Evolutionary conservation across 352 stramenopile species (phyloP).

Genomic region (Globisporangium orthogonon): DNA sequence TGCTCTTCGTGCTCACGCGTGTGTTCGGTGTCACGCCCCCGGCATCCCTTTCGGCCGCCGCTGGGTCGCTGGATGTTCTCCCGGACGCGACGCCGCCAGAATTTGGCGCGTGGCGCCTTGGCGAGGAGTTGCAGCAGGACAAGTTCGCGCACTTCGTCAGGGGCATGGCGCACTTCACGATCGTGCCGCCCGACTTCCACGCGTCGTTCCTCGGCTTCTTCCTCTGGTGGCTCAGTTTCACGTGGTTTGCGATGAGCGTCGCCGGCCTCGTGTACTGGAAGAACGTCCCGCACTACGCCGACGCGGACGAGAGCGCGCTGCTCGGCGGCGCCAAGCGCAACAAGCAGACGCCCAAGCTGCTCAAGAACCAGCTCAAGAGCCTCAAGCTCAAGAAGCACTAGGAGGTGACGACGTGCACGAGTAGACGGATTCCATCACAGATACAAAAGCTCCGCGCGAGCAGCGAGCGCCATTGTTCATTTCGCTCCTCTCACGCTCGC

Average conservation of each 20-base stretch:
- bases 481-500: no score
- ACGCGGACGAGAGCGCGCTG: neutral
- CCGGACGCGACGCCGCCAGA: constrained; percentile 29
- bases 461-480: neutral
- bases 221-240: constrained; percentile 42
- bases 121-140: constrained; percentile 37
- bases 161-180: constrained; percentile 54
- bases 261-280: constrained; percentile 60
- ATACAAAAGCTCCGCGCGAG: no score
- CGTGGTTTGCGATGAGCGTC: constrained; percentile 49
- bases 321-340: constrained; percentile 19
- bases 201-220: constrained; percentile 59
- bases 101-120: constrained; percentile 50
- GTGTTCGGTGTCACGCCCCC: constrained; percentile 11
- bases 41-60: constrained; percentile 12
- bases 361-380: constrained; percentile 70
- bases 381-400: constrained; percentile 63
- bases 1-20: constrained; percentile 21
- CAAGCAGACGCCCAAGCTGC: constrained; percentile 53
- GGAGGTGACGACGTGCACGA: neutral
- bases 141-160: constrained; percentile 47
- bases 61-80: constrained; percentile 17
- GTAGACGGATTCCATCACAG: no score
- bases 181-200: constrained; percentile 56
- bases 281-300: constrained; percentile 37